A percentile compares a stretch with the other conserved stretches of the same genome.
Evolutionary conservation across 2,329 filamentous ascomycete species (phyloP).

Genomic region (Achaetomium macrosporum): DNA sequence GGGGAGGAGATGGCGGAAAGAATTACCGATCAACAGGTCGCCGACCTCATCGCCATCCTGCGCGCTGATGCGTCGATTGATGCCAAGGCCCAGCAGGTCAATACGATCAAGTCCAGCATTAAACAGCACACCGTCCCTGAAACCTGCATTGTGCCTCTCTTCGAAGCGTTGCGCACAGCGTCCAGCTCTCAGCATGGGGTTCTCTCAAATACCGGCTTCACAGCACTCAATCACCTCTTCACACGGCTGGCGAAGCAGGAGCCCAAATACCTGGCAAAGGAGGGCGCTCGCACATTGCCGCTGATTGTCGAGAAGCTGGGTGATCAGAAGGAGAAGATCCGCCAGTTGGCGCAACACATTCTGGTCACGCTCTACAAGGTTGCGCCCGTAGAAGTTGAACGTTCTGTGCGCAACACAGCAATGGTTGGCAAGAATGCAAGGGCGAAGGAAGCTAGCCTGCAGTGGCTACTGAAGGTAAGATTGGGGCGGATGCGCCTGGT

Average conservation of each 20-base stretch:
- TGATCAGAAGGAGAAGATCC: slow-evolving; percentile 80
- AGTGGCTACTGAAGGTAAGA: slow-evolving; percentile 72
- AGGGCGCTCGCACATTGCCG: slow-evolving; percentile 66
- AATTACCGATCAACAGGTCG: slow-evolving; percentile 35
- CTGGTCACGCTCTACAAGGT: slow-evolving; percentile 71
- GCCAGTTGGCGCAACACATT: slow-evolving; percentile 66
- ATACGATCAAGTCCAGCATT: slow-evolving; percentile 75
- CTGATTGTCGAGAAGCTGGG: slow-evolving; percentile 79
- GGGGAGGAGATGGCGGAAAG: slow-evolving; percentile 31
- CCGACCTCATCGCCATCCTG: slow-evolving; percentile 35
- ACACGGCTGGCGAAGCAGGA: slow-evolving; percentile 84
- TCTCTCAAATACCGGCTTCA: slow-evolving; percentile 78
- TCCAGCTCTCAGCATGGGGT: slow-evolving; percentile 70
- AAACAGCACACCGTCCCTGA: slow-evolving; percentile 90
- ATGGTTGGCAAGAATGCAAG: slow-evolving; percentile 75
- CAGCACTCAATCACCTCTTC: slow-evolving; percentile 78
- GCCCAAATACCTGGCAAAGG: slow-evolving; percentile 62
- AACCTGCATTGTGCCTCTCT: slow-evolving; percentile 61
- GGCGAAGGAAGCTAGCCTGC: slow-evolving; percentile 78
- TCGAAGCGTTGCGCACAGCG: slow-evolving; percentile 73
- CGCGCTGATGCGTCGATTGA: slow-evolving; percentile 55
- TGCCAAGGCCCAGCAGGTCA: slow-evolving; percentile 59
- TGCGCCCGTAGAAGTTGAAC: slow-evolving; percentile 68
- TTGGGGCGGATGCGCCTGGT: not conserved
- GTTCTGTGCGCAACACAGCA: slow-evolving; percentile 69